Evolutionary conservation across 495 filamentous ascomycete genomes (phyloP).

Genomic region (Tetracladium marchalianum): DNA sequence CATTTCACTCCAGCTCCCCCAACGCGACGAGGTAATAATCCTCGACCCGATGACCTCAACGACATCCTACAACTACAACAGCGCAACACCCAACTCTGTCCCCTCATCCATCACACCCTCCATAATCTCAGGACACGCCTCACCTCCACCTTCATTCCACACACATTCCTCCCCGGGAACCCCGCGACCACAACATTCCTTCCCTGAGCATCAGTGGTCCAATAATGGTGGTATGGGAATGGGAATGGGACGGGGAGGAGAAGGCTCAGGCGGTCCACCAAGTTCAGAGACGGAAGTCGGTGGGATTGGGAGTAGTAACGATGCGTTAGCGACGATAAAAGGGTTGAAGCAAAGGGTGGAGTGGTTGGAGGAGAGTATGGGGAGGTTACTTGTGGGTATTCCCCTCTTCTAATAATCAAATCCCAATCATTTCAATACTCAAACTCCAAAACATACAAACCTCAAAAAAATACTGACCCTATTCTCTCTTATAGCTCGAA

Average conservation of each 20-base stretch:
- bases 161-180: conserved; percentile 11
- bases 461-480: not conserved
- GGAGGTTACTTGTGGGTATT: conserved; percentile 7
- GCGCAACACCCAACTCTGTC: conserved; percentile 4
- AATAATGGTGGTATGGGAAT: no score
- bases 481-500: not conserved
- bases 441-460: no score
- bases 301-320: conserved; percentile 9
- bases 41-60: conserved; percentile 8
- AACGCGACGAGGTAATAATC: conserved; percentile 11
- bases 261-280: conserved; percentile 10
- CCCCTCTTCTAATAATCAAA: no score
- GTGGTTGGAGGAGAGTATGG: conserved; percentile 13
- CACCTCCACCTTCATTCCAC: conserved; percentile 15
- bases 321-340: conserved; percentile 12
- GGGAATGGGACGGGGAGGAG: no score
- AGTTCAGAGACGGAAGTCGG: conserved; percentile 3
- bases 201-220: not conserved
- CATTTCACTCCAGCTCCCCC: conserved; percentile 1
- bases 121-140: conserved; percentile 8
- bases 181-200: conserved; percentile 4
- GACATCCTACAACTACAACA: conserved; percentile 12
- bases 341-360: conserved; percentile 11
- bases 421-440: no score
- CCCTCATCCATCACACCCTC: conserved; percentile 7